phyloP scores from a whole-genome alignment of 2,329 filamentous ascomycete species.

The Calonectria pseudoturangicola region DNA sequence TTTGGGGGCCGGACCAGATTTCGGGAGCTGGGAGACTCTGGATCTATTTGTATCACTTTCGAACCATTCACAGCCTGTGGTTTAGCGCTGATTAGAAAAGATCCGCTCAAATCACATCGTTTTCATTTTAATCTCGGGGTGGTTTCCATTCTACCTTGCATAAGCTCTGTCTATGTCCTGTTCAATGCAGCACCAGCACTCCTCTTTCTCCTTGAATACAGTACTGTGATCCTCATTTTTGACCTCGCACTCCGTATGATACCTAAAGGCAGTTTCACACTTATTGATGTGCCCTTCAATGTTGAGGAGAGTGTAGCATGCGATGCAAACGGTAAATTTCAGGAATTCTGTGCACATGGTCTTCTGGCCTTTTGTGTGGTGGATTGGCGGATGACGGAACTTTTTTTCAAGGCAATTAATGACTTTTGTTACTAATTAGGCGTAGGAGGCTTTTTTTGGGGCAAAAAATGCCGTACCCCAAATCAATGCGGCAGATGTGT shows the following conservation, averaged over 20 bases:
- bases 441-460: not conserved
- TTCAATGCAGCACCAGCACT: conserved; percentile 14
- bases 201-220: conserved; percentile 1
- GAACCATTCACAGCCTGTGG: not conserved
- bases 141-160: not conserved
- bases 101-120: not conserved
- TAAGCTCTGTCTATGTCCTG: not conserved
- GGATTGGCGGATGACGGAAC: not conserved
- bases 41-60: not conserved
- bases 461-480: not conserved
- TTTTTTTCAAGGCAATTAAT: not conserved
- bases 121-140: not conserved
- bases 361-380: not conserved
- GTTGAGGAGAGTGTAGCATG: conserved; percentile 14
- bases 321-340: conserved; percentile 5
- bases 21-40: not conserved
- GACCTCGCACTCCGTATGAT: conserved; percentile 1
- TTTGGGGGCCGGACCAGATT: not conserved
- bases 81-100: too few relatives aligned
- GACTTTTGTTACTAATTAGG: not conserved
- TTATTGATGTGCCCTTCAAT: not conserved
- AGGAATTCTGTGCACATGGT: conserved; percentile 7
- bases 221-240: not conserved
- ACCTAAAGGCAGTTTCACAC: not conserved
- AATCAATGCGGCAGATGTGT: not conserved